phyloP scores from a whole-genome alignment of 129 eudicot genomes.

The Saposhnikovia divaricata region DNA sequence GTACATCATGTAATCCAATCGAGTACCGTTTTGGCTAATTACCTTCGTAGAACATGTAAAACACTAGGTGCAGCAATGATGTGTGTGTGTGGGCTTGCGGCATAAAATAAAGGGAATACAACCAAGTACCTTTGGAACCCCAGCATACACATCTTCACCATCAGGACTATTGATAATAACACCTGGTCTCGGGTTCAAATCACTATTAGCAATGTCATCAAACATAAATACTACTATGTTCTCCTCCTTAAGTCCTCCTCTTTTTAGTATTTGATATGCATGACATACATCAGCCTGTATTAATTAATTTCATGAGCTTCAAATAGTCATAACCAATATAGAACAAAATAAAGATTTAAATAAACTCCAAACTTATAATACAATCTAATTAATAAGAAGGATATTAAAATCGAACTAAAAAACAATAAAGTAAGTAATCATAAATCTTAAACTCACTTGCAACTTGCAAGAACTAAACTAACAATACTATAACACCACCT shows the following conservation, averaged over 20 bases:
- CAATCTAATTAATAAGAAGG: too few relatives aligned
- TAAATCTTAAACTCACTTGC: not conserved
- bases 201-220: conserved; percentile 71
- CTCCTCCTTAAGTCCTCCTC: conserved; percentile 83
- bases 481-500: too few relatives aligned
- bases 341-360: not conserved
- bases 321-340: too few relatives aligned
- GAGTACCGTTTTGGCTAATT: too few relatives aligned
- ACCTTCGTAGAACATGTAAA: too few relatives aligned
- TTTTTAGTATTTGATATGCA: conserved; percentile 79
- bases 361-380: not conserved
- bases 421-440: not conserved
- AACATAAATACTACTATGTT: conserved; percentile 87
- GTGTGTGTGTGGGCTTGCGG: too few relatives aligned
- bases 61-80: not conserved
- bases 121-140: conserved; percentile 71
- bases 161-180: conserved; percentile 64
- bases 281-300: conserved; percentile 82
- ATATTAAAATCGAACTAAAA: not conserved
- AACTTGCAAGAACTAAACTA: not conserved
- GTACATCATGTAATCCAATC: not conserved
- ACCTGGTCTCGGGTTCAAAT: conserved; percentile 62
- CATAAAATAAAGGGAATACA: not conserved
- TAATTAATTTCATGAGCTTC: not conserved
- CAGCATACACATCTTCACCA: conserved; percentile 70